Evolutionary conservation across 441 rosid species (phyloP).

Genomic region (Brassica hybrid): DNA sequence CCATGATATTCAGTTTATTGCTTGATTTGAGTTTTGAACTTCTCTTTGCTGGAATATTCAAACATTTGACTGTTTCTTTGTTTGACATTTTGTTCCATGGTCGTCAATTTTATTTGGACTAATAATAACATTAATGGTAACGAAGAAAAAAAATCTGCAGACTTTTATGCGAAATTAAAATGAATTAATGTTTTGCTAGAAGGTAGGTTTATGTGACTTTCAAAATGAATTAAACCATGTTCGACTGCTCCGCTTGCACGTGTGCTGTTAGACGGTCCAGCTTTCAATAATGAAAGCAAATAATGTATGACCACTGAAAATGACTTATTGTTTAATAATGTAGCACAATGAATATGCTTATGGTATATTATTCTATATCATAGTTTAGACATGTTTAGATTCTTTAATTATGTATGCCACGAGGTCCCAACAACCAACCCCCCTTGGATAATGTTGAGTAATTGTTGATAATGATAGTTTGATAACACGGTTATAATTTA

Average conservation of each 20-base stretch:
- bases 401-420: neutral
- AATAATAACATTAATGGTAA: neutral
- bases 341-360: neutral
- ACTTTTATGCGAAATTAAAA: neutral
- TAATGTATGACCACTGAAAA: neutral
- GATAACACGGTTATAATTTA: neutral
- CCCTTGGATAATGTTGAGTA: slow-evolving; percentile 28
- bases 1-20: slow-evolving; percentile 1
- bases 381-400: slow-evolving; percentile 8
- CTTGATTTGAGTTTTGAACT: neutral
- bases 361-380: slow-evolving; percentile 12
- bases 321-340: neutral
- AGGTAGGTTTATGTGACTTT: slow-evolving; percentile 15
- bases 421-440: slow-evolving; percentile 3
- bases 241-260: too few species aligned
- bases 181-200: neutral
- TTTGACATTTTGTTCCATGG: slow-evolving; percentile 12
- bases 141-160: neutral
- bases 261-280: too few species aligned
- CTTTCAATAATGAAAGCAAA: slow-evolving; percentile 11
- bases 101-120: slow-evolving; percentile 23
- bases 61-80: slow-evolving; percentile 14
- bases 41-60: slow-evolving; percentile 23
- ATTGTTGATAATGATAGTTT: slow-evolving; percentile 23
- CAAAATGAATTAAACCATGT: too few species aligned